Evolutionary conservation across 2,329 filamentous ascomycete species (phyloP).

Genomic region (Colletotrichum eremochloae): DNA sequence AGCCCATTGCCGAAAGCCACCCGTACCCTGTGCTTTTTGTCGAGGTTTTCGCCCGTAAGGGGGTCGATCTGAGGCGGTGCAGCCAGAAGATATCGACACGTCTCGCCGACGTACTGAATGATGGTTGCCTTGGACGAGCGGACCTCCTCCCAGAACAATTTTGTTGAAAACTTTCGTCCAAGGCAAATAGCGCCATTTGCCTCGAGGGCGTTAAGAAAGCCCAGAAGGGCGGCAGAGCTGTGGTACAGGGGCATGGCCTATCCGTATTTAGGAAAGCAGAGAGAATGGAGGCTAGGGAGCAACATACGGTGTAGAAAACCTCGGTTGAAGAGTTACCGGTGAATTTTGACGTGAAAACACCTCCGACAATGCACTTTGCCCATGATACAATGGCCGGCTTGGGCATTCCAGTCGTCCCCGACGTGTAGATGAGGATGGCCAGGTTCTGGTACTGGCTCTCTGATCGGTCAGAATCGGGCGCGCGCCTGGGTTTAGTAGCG

Average conservation of each 20-base stretch:
- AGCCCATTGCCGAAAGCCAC: conserved; percentile 87
- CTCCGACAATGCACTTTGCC: conserved; percentile 71
- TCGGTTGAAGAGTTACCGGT: conserved; percentile 72
- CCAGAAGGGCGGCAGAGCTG: conserved; percentile 80
- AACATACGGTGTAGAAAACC: conserved; percentile 78
- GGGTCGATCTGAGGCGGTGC: conserved; percentile 74
- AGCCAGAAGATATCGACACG: conserved; percentile 83
- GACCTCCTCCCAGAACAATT: conserved; percentile 82
- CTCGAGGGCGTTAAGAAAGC: conserved; percentile 71
- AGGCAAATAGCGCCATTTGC: conserved; percentile 77
- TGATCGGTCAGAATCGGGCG: conserved; percentile 68
- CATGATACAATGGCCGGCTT: conserved; percentile 85
- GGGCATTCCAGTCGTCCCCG: conserved; percentile 86
- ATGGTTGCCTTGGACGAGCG: conserved; percentile 78
- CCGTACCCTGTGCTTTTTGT: conserved; percentile 79
- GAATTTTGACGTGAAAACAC: conserved; percentile 66
- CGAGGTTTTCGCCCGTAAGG: conserved; percentile 74
- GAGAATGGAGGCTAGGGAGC: conserved; percentile 10
- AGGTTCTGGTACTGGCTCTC: conserved; percentile 68
- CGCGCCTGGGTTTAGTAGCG: conserved; percentile 65
- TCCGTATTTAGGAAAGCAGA: conserved; percentile 22
- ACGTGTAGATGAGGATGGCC: conserved; percentile 85
- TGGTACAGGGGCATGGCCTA: conserved; percentile 93
- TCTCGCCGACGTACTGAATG: conserved; percentile 91
- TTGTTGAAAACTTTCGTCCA: conserved; percentile 82